Evolutionary conservation across 116 monocot genomes (phyloP).

Genomic region (Dioscorea cayenensis): DNA sequence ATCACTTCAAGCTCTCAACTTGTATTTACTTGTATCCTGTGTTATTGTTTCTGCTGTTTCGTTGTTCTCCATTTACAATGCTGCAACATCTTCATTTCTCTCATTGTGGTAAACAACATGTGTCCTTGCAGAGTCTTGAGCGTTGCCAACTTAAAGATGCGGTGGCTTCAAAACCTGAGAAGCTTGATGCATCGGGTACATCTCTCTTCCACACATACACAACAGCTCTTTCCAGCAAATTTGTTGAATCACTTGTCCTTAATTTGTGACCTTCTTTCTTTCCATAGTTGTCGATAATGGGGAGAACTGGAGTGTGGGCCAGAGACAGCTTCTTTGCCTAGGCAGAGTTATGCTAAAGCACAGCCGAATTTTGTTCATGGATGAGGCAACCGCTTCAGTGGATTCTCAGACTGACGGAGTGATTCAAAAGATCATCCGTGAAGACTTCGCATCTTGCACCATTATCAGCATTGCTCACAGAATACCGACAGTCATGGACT

Average conservation of each 20-base stretch:
- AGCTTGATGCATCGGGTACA: slow-evolving; percentile 78
- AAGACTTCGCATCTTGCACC: slow-evolving; percentile 63
- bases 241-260: background rate
- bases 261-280: background rate
- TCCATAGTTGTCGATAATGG: slow-evolving; percentile 64
- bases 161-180: slow-evolving; percentile 75
- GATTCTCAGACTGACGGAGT: slow-evolving; percentile 76
- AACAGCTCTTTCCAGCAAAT: background rate
- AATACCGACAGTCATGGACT: slow-evolving; percentile 84
- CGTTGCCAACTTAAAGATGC: slow-evolving; percentile 86
- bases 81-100: too few relatives aligned
- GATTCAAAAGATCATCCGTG: slow-evolving; percentile 69
- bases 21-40: background rate
- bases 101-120: too few relatives aligned
- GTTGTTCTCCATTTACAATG: background rate
- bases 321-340: slow-evolving; percentile 69
- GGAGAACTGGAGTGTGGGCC: slow-evolving; percentile 83
- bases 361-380: slow-evolving; percentile 64
- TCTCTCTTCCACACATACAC: background rate
- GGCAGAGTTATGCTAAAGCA: slow-evolving; percentile 70
- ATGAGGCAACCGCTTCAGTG: slow-evolving; percentile 78
- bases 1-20: background rate
- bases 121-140: slow-evolving; percentile 54
- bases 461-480: slow-evolving; percentile 84
- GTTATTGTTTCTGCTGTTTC: background rate